These are phyloP conservation scores for Kodamaea ohmeri DNA, from an alignment of 1,139 yeast species.

Conservation along the genomic window DNA sequence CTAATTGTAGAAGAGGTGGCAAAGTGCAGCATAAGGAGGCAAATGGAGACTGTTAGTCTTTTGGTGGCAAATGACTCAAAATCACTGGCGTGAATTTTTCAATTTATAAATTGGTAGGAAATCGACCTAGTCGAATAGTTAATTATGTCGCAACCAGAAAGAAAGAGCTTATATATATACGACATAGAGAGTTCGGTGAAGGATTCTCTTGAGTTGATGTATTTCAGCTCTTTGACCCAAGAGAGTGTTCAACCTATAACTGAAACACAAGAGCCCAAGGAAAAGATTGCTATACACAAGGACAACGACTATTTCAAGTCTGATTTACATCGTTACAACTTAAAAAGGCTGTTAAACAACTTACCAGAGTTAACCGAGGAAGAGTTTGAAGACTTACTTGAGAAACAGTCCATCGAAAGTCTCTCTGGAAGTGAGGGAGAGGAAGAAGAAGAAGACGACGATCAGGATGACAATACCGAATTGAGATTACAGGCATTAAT, in stretches of 20 bases:
- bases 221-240: conserved; percentile 52
- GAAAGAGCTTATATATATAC: conserved; percentile 52
- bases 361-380: conserved; percentile 50
- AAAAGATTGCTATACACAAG: conserved; percentile 3
- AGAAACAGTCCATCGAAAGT: conserved; percentile 52
- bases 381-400: conserved; percentile 58
- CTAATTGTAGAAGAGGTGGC: conserved; percentile 1
- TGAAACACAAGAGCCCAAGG: background rate
- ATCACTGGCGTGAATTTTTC: background rate
- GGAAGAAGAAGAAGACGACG: conserved; percentile 23
- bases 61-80: background rate
- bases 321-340: conserved; percentile 60
- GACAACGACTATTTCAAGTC: conserved; percentile 44
- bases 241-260: conserved; percentile 15
- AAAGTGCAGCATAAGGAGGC: too few relatives aligned
- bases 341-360: conserved; percentile 50
- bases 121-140: background rate
- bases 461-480: conserved; percentile 9
- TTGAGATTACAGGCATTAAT: conserved; percentile 32
- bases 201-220: conserved; percentile 50
- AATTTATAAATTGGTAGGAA: background rate
- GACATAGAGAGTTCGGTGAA: conserved; percentile 43
- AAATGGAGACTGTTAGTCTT: too few relatives aligned
- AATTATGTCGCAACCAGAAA: conserved; percentile 10
- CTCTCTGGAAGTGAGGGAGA: conserved; percentile 57